These are phyloP conservation scores for Lasiosphaeria hispida DNA, from an alignment of 495 filamentous ascomycete species.

Conservation along the genomic window DNA sequence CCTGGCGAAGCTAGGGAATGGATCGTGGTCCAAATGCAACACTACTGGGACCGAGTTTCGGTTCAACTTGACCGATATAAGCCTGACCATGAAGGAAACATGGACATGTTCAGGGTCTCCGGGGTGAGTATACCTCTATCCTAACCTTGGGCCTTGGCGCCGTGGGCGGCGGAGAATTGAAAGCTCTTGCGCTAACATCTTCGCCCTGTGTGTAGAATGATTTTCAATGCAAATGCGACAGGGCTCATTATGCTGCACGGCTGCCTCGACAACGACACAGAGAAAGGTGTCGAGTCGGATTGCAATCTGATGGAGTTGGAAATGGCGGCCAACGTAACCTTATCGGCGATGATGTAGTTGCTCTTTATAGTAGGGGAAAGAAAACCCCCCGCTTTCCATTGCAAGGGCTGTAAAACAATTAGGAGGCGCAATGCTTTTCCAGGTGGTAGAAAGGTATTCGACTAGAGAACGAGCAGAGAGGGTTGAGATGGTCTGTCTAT, in stretches of 20 bases:
- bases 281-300: slow-evolving; percentile 24
- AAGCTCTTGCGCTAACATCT: slow-evolving; percentile 10
- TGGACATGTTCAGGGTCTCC: slow-evolving; percentile 24
- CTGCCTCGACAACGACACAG: slow-evolving; percentile 22
- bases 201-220: slow-evolving; percentile 3
- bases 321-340: slow-evolving; percentile 21
- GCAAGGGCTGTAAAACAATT: no score
- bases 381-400: no score
- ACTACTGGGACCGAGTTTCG: slow-evolving; percentile 24
- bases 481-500: no score
- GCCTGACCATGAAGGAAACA: slow-evolving; percentile 24
- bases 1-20: slow-evolving; percentile 21
- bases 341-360: slow-evolving; percentile 5
- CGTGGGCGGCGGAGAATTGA: background rate
- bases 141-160: slow-evolving; percentile 3
- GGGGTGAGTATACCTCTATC: slow-evolving; percentile 18
- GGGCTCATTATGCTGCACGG: slow-evolving; percentile 25
- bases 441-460: no score
- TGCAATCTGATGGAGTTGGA: slow-evolving; percentile 28
- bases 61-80: slow-evolving; percentile 20
- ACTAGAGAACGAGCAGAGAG: no score
- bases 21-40: slow-evolving; percentile 22
- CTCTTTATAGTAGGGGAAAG: no score
- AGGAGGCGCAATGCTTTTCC: no score
- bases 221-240: slow-evolving; percentile 24